Percentiles rank a stretch among this genome's conserved stretches.
Conservation (phyloP, 768 basidiomycete species). For the Phanerochaete sordida region DNA sequence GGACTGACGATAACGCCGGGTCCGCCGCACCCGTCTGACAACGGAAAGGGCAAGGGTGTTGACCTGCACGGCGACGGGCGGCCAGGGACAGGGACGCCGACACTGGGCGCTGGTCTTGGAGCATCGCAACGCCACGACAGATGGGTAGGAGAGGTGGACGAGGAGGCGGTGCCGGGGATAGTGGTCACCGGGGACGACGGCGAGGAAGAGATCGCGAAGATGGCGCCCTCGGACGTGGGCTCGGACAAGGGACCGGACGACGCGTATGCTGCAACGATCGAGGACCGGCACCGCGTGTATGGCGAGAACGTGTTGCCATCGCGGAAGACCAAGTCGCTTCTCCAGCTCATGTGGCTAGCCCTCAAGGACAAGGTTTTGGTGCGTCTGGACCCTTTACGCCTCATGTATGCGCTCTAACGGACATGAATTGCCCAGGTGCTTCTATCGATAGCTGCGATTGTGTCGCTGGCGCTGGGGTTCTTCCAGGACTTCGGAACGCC, state of each 20-base stretch:
- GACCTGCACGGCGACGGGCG: constrained; percentile 6
- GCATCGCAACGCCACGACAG: constrained; percentile 32
- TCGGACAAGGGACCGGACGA: constrained; percentile 7
- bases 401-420: neutral
- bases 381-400: constrained; percentile 21
- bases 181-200: constrained; percentile 20
- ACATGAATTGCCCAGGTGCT: constrained; percentile 55
- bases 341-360: constrained; percentile 58
- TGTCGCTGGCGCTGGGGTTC: constrained; percentile 90
- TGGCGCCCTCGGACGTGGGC: constrained; percentile 11
- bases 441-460: constrained; percentile 85
- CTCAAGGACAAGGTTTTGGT: constrained; percentile 63
- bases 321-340: constrained; percentile 44
- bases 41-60: constrained; percentile 12
- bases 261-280: constrained; percentile 26
- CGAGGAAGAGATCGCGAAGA: neutral
- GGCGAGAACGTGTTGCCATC: constrained; percentile 49
- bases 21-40: constrained; percentile 10
- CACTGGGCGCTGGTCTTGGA: constrained; percentile 26
- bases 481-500: constrained; percentile 89
- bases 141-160: constrained; percentile 1
- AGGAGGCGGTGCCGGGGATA: constrained; percentile 20
- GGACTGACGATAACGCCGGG: constrained; percentile 35
- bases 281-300: constrained; percentile 45
- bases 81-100: constrained; percentile 14